phyloP scores from a whole-genome alignment of 805 yeast species.

The Yarrowia keelungensis region DNA sequence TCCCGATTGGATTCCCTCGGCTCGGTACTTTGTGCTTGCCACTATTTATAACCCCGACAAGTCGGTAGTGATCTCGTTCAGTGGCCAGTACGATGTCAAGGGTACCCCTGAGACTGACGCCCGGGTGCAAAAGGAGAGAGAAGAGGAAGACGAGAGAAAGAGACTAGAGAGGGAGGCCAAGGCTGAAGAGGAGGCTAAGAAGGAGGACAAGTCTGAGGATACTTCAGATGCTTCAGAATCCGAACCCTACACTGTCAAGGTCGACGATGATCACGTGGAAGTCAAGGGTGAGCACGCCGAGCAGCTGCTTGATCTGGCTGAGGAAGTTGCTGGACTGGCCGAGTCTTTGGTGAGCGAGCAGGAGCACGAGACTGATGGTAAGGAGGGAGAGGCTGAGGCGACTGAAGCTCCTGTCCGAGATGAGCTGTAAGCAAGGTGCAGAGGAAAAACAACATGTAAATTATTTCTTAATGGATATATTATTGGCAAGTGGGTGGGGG shows the following conservation, averaged over 20 bases:
- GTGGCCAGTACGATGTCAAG: slow-evolving; percentile 31
- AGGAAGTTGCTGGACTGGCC: slow-evolving; percentile 3
- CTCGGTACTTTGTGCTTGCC: slow-evolving; percentile 15
- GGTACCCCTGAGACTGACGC: slow-evolving; percentile 19
- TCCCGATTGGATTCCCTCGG: slow-evolving; percentile 32
- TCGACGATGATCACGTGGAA: slow-evolving; percentile 3
- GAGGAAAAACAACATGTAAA: not conserved
- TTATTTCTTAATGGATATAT: not conserved
- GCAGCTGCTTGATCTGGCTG: slow-evolving; percentile 11
- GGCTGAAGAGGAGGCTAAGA: not conserved
- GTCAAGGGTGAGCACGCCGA: slow-evolving; percentile 18
- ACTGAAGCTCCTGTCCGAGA: slow-evolving; percentile 4
- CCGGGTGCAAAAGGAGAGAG: not conserved
- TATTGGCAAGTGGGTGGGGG: too few relatives aligned
- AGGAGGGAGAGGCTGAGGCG: not conserved
- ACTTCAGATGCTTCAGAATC: not conserved
- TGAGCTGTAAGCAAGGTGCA: not conserved
- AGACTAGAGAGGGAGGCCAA: not conserved
- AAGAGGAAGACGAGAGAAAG: slow-evolving; percentile 5
- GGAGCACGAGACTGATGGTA: not conserved
- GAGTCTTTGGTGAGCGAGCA: slow-evolving; percentile 8
- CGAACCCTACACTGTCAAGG: slow-evolving; percentile 20
- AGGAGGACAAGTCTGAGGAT: not conserved
- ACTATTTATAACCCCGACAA: slow-evolving; percentile 26
- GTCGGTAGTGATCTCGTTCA: slow-evolving; percentile 1